Base-by-base conservation (phyloP, 306 rosid genomes). In the Luffa aegyptiaca region DNA sequence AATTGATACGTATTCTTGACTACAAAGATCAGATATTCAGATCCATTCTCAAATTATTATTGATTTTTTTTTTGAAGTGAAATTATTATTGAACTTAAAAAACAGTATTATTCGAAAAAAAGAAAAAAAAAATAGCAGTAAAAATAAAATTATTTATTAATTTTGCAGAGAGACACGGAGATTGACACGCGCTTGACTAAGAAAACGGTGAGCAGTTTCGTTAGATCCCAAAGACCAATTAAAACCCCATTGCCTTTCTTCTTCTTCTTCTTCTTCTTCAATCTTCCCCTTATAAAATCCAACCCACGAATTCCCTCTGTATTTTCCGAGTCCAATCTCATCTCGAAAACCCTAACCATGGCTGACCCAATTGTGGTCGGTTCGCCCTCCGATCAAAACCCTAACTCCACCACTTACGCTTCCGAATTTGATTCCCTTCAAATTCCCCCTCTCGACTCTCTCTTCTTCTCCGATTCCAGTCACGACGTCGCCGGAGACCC, bases 371-470 rank as follows among this genome's bases (percentile, higher is more conserved):
- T 71, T 71, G 76, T 51, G 58, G 52, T 11, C 4, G 86, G 61
- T n/a, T 63, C 80, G 1, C 80, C 80, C 5, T 55, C 78, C 7
- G 66, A 48, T 45, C 57, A 86, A 16, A 85, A 83, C 63, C 77
- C 77, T 41, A 80, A 66, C 3, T 56, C 79, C 56, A 71, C 44
- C 14, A 77, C 87, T 55, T 86, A 72, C 78, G 46, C 91, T 3
- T 74, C 80, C 6, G 89, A 84, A 5, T 81, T 89, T 79, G 84
- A 88, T 4, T 63, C 78, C 48, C 83, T 91, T 1, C 84, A 90
- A 61, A 66, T 87, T 33, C 98, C 96, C 0, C 88, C 91, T 63
- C 81, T 91, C 51, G 98, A 96, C 59, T 73, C 86, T 16, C 80
- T 86, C 1, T 90, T 90, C 57, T 80, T 85, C 70, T 58, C 89